Percentiles rank a stretch among this genome's conserved stretches.
Conservation (phyloP, 441 rosid genomes). For the Euphorbia corollata region DNA sequence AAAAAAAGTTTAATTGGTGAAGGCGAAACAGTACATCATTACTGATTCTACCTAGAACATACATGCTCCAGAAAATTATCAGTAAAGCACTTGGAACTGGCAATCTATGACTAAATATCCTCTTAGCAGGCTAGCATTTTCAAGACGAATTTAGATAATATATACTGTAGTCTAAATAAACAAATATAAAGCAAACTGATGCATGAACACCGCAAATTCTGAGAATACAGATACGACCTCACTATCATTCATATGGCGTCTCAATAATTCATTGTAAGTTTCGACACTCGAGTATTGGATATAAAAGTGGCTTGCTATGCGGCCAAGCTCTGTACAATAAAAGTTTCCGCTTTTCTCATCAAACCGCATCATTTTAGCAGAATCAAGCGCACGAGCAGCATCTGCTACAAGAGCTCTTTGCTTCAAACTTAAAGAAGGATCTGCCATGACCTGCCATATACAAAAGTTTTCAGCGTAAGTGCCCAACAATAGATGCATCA, state of each 20-base stretch:
- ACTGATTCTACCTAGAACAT: background rate
- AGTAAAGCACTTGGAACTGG: background rate
- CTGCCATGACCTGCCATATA: slow-evolving; percentile 72
- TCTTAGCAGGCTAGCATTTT: slow-evolving; percentile 1
- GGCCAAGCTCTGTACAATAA: slow-evolving; percentile 98
- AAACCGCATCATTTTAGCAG: slow-evolving; percentile 99
- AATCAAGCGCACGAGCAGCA: slow-evolving; percentile 98
- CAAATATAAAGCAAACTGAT: slow-evolving; percentile 17
- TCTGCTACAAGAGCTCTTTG: slow-evolving; percentile 88
- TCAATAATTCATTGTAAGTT: slow-evolving; percentile 94
- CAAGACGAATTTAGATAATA: background rate
- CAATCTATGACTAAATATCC: background rate
- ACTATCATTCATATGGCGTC: slow-evolving; percentile 90
- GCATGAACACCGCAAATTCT: slow-evolving; percentile 11
- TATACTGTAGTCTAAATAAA: slow-evolving; percentile 15
- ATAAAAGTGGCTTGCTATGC: slow-evolving; percentile 99
- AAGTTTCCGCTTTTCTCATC: slow-evolving; percentile 99
- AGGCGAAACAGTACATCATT: background rate
- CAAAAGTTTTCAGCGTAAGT: slow-evolving; percentile 20
- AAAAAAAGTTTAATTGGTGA: background rate
- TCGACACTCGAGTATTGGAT: slow-evolving; percentile 98
- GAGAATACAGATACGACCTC: slow-evolving; percentile 48
- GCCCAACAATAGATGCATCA: slow-evolving; percentile 15
- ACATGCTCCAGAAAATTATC: background rate
- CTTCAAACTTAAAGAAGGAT: slow-evolving; percentile 80